Evolutionary conservation across 371 early-diverging fungal genomes (phyloP).

Genomic region (Mortierella sp.): DNA sequence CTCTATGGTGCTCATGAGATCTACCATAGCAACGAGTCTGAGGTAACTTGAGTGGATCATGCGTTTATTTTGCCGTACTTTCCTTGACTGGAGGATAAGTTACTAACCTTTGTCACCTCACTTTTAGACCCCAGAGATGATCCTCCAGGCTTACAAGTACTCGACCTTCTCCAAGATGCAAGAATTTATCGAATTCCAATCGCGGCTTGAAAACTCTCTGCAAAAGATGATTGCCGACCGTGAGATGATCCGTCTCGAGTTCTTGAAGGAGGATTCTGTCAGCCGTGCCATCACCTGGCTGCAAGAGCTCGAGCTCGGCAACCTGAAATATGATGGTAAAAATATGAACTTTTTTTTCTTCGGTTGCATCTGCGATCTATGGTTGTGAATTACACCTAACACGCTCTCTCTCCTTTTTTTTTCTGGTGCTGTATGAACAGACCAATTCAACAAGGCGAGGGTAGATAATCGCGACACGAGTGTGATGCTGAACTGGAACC

Average conservation of each 20-base stretch:
- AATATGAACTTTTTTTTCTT: neutral
- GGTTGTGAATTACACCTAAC: neutral
- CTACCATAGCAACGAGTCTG: conserved; percentile 82
- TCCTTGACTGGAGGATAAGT: neutral
- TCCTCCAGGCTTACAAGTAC: conserved; percentile 87
- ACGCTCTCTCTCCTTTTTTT: too few species aligned
- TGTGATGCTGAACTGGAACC: conserved; percentile 70
- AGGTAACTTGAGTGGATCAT: conserved; percentile 55
- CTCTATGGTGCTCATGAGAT: conserved; percentile 71
- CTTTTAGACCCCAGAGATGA: conserved; percentile 85
- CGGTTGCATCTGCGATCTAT: too few species aligned
- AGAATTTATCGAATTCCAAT: conserved; percentile 88
- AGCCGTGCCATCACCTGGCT: conserved; percentile 69
- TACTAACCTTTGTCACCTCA: too few species aligned
- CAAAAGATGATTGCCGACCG: conserved; percentile 75
- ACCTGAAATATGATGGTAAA: conserved; percentile 66
- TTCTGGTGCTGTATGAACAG: conserved; percentile 4
- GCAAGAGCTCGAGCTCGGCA: conserved; percentile 67
- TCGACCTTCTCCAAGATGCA: conserved; percentile 91
- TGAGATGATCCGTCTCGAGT: conserved; percentile 71
- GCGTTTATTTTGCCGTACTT: neutral
- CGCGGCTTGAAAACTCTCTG: conserved; percentile 79
- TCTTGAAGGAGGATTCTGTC: conserved; percentile 65
- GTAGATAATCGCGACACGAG: conserved; percentile 76
- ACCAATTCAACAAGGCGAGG: conserved; percentile 56